phyloP scores from a whole-genome alignment of 306 rosid species.

The Acacia acuminata region DNA sequence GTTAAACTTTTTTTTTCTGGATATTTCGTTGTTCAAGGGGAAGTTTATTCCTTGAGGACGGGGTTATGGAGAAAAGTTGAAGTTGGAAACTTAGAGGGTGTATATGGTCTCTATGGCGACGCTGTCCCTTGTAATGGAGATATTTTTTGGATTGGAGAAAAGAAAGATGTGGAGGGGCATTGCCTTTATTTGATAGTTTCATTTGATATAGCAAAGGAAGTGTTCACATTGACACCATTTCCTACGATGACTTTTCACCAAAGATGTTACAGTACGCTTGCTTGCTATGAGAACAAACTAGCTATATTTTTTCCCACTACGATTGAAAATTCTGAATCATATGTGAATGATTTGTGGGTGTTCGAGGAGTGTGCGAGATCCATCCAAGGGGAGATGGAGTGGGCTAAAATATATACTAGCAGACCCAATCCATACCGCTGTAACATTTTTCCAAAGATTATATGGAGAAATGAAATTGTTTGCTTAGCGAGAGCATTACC shows the following conservation, averaged over 20 bases:
- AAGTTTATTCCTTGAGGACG: not conserved
- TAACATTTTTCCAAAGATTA: not conserved
- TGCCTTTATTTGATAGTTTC: not conserved
- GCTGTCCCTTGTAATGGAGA: not conserved
- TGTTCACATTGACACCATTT: not conserved
- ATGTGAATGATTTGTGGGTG: not conserved
- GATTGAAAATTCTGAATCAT: not conserved
- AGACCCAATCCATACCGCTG: not conserved
- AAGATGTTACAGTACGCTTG: not conserved
- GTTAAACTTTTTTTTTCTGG: not conserved
- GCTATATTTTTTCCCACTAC: not conserved
- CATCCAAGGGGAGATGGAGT: not conserved
- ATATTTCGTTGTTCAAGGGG: not conserved
- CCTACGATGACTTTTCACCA: not conserved
- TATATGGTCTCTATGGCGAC: not conserved
- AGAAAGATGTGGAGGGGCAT: not conserved
- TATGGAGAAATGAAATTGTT: not conserved
- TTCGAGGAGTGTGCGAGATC: not conserved
- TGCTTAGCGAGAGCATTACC: not conserved
- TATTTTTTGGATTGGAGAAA: not conserved
- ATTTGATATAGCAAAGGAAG: not conserved
- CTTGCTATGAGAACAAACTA: not conserved
- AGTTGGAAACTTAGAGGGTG: not conserved
- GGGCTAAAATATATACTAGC: not conserved
- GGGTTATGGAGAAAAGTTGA: not conserved